These are phyloP conservation scores for Eutrema heterophyllum DNA, from an alignment of 345 rosid species.

Conservation along the genomic window DNA sequence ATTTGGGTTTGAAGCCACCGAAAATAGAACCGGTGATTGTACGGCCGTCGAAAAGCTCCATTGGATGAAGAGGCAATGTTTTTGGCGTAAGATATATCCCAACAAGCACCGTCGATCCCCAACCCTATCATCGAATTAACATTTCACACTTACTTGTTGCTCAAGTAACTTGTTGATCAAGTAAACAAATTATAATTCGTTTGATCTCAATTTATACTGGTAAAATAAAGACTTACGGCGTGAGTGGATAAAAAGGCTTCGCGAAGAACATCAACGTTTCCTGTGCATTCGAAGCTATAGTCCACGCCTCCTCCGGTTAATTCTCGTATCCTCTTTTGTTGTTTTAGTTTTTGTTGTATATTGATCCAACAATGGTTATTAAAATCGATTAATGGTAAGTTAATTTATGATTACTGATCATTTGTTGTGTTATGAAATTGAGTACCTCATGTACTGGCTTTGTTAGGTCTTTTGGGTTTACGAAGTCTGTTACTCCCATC, in stretches of 20 bases:
- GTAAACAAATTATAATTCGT: background rate
- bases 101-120: constrained; percentile 30
- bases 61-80: constrained; percentile 32
- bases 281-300: constrained; percentile 57
- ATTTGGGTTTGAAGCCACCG: constrained; percentile 27
- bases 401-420: background rate
- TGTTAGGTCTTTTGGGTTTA: constrained; percentile 26
- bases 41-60: constrained; percentile 31
- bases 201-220: background rate
- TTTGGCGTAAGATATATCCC: constrained; percentile 27
- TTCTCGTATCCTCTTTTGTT: constrained; percentile 45
- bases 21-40: constrained; percentile 23
- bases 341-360: constrained; percentile 11
- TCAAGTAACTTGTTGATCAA: background rate
- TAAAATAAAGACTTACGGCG: background rate
- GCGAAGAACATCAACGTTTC: constrained; percentile 49
- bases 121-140: background rate
- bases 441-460: constrained; percentile 31
- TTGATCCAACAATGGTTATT: background rate
- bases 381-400: background rate
- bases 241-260: constrained; percentile 66
- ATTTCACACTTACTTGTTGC: background rate
- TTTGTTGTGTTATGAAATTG: background rate
- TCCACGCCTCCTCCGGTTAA: constrained; percentile 59
- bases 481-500: constrained; percentile 32